A percentile compares a stretch with the other conserved stretches of the same genome.
These are phyloP conservation scores for Lupinus albus DNA, from an alignment of 306 rosid species.

Conservation along the genomic window DNA sequence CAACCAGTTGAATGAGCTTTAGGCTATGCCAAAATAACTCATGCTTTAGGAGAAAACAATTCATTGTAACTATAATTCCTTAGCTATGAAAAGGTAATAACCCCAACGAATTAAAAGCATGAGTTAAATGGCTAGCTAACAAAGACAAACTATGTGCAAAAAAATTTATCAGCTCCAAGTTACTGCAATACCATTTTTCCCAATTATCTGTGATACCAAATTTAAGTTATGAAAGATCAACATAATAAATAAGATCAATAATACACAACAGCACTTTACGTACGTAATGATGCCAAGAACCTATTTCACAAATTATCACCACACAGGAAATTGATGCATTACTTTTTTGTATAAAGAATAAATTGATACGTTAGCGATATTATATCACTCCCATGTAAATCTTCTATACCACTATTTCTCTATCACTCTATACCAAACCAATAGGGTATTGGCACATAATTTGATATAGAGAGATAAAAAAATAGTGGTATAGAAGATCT, in stretches of 20 bases:
- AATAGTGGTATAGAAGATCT: too few relatives aligned
- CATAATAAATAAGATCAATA: slow-evolving; percentile 7
- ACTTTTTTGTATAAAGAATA: too few relatives aligned
- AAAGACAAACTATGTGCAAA: neutral
- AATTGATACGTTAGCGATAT: too few relatives aligned
- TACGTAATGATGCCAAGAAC: slow-evolving; percentile 7
- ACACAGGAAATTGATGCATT: neutral
- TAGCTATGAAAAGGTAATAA: neutral
- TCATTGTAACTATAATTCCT: slow-evolving; percentile 14
- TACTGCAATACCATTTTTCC: neutral
- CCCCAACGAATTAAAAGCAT: slow-evolving; percentile 6
- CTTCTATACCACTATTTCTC: too few relatives aligned
- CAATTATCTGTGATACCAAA: neutral
- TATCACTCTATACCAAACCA: too few relatives aligned
- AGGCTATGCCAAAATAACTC: neutral
- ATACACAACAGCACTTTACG: slow-evolving; percentile 16
- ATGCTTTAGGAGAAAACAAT: slow-evolving; percentile 26
- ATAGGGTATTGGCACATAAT: too few relatives aligned
- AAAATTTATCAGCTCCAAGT: slow-evolving; percentile 16
- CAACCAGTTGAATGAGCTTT: slow-evolving; percentile 29
- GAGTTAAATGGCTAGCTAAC: neutral
- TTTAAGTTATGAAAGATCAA: slow-evolving; percentile 15
- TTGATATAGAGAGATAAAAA: too few relatives aligned
- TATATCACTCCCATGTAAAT: too few relatives aligned
- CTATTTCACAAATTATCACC: slow-evolving; percentile 17